phyloP scores from a whole-genome alignment of 257 asterid species.

The Salvia rosmarinus region DNA sequence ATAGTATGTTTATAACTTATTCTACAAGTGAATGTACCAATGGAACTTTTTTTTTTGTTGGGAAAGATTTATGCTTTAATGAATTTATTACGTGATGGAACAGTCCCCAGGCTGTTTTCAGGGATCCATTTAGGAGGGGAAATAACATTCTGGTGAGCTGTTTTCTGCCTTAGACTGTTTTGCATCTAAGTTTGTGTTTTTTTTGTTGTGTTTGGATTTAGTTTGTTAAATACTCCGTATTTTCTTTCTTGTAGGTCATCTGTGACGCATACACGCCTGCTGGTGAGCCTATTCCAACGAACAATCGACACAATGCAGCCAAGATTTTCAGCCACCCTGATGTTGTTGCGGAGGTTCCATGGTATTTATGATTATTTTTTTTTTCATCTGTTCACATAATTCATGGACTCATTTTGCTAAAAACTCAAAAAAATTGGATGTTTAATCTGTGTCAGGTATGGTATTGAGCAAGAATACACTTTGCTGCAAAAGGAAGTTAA shows the following conservation, averaged over 20 bases:
- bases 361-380: constrained; percentile 42
- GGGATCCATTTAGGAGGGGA: constrained; percentile 86
- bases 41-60: too few relatives aligned
- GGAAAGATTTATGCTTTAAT: background rate
- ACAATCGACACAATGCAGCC: constrained; percentile 73
- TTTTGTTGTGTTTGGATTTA: background rate
- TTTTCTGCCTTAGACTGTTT: background rate
- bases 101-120: constrained; percentile 91
- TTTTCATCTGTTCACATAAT: background rate
- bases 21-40: too few relatives aligned
- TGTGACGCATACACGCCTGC: constrained; percentile 89
- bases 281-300: constrained; percentile 85
- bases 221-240: constrained; percentile 13
- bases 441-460: constrained; percentile 56
- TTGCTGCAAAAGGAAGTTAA: constrained; percentile 68
- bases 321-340: constrained; percentile 74
- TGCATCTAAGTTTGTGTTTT: background rate
- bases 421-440: background rate
- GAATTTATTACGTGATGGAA: constrained; percentile 17
- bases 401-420: background rate
- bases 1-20: constrained; percentile 49
- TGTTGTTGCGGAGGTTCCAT: constrained; percentile 70
- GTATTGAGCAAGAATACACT: constrained; percentile 95
- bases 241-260: constrained; percentile 51
- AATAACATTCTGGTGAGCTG: constrained; percentile 68